A percentile compares a stretch with the other conserved stretches of the same genome.
phyloP scores from a whole-genome alignment of 2,329 filamentous ascomycete genomes.

The Dryadomyces quercivorus region DNA sequence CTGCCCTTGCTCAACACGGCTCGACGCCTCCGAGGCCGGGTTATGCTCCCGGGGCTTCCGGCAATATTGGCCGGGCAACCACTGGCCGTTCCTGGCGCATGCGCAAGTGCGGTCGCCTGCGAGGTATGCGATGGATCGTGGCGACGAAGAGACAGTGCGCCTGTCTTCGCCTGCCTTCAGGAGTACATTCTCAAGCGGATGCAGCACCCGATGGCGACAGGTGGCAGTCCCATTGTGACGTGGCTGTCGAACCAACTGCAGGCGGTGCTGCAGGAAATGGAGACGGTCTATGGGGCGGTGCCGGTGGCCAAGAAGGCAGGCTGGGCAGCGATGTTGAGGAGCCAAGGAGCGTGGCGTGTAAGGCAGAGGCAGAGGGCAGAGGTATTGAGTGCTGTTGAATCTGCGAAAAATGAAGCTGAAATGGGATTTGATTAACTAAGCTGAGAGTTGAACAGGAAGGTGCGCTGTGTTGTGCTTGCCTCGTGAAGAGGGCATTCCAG shows the following conservation, averaged over 20 bases:
- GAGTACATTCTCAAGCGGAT: conserved; percentile 77
- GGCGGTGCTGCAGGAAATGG: conserved; percentile 63
- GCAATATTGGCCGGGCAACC: conserved; percentile 77
- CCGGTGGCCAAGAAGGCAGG: conserved; percentile 23
- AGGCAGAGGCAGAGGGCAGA: too few species aligned
- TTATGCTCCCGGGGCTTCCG: conserved; percentile 91
- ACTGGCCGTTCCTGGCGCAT: conserved; percentile 70
- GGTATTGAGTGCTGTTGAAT: too few species aligned
- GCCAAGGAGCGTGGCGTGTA: conserved; percentile 49
- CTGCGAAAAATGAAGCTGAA: too few species aligned
- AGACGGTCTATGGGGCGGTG: conserved; percentile 34
- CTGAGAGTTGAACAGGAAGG: too few species aligned
- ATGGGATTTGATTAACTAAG: too few species aligned
- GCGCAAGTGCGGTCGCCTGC: conserved; percentile 41
- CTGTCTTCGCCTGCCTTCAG: too few species aligned
- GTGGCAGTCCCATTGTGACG: conserved; percentile 70
- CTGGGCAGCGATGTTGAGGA: conserved; percentile 36
- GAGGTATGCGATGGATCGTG: conserved; percentile 37
- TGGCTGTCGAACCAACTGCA: conserved; percentile 75
- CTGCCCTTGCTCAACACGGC: conserved; percentile 75
- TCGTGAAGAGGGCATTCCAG: too few species aligned
- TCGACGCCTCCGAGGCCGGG: conserved; percentile 82
- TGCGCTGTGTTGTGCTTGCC: too few species aligned
- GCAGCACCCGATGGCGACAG: conserved; percentile 64
- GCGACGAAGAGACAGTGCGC: conserved; percentile 32